phyloP scores from a whole-genome alignment of 352 stramenopile species.

The Phytophthora syringae region DNA sequence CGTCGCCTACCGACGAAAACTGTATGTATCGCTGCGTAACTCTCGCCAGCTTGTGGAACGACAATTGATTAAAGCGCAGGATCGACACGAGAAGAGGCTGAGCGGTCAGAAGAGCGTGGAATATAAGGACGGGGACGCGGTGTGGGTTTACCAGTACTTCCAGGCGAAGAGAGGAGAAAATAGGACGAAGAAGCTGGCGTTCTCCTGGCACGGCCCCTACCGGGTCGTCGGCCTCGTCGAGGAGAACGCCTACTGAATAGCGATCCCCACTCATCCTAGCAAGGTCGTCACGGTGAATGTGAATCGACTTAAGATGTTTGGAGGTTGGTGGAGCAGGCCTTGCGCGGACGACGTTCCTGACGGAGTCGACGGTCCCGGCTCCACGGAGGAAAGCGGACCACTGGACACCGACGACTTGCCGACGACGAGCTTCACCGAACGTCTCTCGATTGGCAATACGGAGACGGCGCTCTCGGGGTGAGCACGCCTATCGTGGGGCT shows the following conservation, averaged over 20 bases:
- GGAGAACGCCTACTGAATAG: neutral
- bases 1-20: neutral
- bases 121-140: neutral
- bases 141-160: slow-evolving; percentile 2
- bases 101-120: neutral
- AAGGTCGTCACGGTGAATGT: slow-evolving; percentile 5
- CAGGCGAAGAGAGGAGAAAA: neutral
- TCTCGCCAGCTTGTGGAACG: slow-evolving; percentile 3
- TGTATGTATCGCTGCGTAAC: neutral
- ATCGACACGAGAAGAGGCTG: neutral
- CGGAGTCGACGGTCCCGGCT: neutral
- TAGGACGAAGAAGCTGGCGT: neutral
- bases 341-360: neutral
- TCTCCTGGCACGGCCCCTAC: slow-evolving; percentile 5
- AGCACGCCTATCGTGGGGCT: too few species aligned
- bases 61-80: slow-evolving; percentile 13
- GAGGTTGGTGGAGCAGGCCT: neutral
- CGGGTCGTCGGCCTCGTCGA: neutral
- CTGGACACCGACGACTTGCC: too few species aligned
- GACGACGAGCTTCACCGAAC: too few species aligned
- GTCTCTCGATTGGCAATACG: too few species aligned
- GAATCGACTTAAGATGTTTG: slow-evolving; percentile 5
- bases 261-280: neutral
- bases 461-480: too few species aligned
- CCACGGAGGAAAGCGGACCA: too few species aligned